Base-by-base conservation (phyloP, 2,329 filamentous ascomycete genomes). In the Diaporthe vaccinii region DNA sequence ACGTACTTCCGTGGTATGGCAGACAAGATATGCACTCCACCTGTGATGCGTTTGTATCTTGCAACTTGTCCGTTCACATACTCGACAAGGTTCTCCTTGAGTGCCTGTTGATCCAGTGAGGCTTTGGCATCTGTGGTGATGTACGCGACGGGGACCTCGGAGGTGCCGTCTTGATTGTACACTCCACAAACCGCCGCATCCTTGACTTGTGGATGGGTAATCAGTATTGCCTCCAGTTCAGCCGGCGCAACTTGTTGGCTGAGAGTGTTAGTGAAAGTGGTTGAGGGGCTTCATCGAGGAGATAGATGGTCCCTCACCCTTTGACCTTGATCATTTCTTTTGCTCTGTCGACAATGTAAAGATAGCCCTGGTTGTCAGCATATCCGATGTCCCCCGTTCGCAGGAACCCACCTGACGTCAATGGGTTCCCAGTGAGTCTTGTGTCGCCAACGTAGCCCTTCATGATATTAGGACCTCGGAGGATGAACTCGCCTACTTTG, bases 261-360 rank as follows among this genome's bases (percentile, higher is more conserved):
- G 36, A 3, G 34, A 34, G 10, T 36, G 46, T 72, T 53, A 72
- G 70, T 17, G 2, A 6, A 53, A 15, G 4, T 25, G 6, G 51
- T 4, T n/a, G 31, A 55, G 10, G 8, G 20, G 9, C 20, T 14
- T 51, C 28, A 36, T 53, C 8, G 2, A 3, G 4, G 28, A 15
- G 20, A n/a, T 20, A 36, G 25, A 10, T 61, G 4, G 31, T 17
- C n/a, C 15, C 46, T 34, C 31, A 75, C 74, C 74, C 74, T 41
- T 76, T 76, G 22, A 76, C 74, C 28, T 76, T 76, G 62, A 76
- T 76, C 71, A 76, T 76, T 36, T 76, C 74, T 25, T 76, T 76
- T 22, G 71, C 74, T 22, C 74, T 41, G 55, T 71, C 74, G 28
- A 76, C 65, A 20, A 76, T 73, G 49, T 69, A 76, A 1, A 76